Evolutionary conservation across 306 rosid genomes (phyloP).

Genomic region (Benincasa hispida): DNA sequence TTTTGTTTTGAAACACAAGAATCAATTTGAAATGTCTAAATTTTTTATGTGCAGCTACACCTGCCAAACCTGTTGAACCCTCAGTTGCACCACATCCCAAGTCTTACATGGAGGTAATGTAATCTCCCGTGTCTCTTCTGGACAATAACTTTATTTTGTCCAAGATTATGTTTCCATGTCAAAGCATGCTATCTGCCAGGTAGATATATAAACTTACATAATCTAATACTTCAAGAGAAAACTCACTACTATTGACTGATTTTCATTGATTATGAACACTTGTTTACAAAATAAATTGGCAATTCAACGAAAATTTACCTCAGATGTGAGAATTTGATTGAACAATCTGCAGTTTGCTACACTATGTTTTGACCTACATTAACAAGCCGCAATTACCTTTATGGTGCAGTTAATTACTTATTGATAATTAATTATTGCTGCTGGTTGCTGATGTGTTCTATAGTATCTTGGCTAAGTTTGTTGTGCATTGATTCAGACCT

Average conservation of each 20-base stretch:
- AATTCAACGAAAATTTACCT: background rate
- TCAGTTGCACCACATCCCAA: conserved; percentile 61
- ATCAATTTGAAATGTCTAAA: background rate
- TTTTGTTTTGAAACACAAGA: background rate
- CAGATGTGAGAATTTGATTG: background rate
- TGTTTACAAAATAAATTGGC: background rate
- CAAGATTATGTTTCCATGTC: background rate
- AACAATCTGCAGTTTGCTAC: background rate
- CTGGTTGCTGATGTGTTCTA: background rate
- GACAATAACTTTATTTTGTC: background rate
- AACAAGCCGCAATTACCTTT: background rate
- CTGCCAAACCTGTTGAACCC: conserved; percentile 62
- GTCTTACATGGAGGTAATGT: conserved; percentile 66
- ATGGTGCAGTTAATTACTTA: background rate
- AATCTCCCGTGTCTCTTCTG: background rate
- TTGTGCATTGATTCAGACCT: background rate
- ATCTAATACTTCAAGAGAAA: background rate
- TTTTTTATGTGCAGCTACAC: conserved; percentile 50
- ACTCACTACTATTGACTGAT: background rate
- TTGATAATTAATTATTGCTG: background rate
- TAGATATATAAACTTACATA: background rate
- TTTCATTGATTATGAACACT: background rate
- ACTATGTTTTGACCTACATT: background rate
- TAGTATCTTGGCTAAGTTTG: background rate
- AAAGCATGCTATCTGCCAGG: background rate